phyloP scores from a whole-genome alignment of 768 basidiomycete genomes.

The Tylopilus sp. region DNA sequence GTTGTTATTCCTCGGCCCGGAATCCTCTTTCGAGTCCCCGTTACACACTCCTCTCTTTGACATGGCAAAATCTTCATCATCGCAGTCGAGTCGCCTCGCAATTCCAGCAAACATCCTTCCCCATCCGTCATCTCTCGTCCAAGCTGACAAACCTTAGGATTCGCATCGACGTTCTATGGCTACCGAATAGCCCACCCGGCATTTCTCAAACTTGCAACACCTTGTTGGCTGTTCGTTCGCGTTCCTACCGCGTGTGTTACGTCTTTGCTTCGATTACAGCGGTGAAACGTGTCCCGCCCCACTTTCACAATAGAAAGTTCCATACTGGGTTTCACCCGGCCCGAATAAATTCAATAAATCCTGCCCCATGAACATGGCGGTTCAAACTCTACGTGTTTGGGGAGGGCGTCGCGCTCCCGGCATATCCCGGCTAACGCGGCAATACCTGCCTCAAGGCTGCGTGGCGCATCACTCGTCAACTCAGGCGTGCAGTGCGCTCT shows the following conservation, averaged over 20 bases:
- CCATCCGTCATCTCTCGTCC: background rate
- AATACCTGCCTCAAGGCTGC: background rate
- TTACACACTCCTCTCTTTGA: background rate
- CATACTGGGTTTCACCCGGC: background rate
- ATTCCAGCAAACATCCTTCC: background rate
- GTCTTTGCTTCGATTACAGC: conserved; percentile 14
- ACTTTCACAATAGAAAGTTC: conserved; percentile 7
- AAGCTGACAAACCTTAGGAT: background rate
- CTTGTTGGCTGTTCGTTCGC: too few relatives aligned
- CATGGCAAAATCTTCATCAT: background rate
- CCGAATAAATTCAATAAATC: conserved; percentile 6
- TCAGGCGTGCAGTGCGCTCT: background rate
- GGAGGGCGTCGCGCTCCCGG: background rate
- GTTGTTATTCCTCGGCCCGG: background rate
- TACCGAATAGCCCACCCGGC: background rate
- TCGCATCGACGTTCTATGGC: background rate
- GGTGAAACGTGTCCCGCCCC: conserved; percentile 11
- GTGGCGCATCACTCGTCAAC: conserved; percentile 7
- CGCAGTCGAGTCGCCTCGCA: too few relatives aligned
- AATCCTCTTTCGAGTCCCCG: background rate
- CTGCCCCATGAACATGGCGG: conserved; percentile 1
- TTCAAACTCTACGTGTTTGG: background rate
- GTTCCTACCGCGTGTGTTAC: conserved; percentile 3
- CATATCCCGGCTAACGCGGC: conserved; percentile 7
- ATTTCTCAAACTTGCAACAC: background rate